phyloP scores from a whole-genome alignment of 495 filamentous ascomycete species.

The Penicillium herquei region DNA sequence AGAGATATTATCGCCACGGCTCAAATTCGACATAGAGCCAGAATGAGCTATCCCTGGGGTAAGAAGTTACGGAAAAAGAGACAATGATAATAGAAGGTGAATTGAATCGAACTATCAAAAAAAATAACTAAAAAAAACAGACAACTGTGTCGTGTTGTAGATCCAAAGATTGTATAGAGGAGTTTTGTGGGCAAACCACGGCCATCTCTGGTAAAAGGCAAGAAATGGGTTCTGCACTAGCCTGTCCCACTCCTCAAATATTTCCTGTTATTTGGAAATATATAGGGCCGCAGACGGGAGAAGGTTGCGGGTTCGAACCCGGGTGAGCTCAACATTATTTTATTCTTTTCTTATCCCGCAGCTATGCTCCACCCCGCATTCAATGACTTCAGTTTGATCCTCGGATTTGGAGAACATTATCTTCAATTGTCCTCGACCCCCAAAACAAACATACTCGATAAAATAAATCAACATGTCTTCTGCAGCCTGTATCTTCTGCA shows the following conservation, averaged over 20 bases:
- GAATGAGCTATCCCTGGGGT: no score
- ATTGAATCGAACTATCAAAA: conserved; percentile 8
- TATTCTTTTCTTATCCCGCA: conserved; percentile 6
- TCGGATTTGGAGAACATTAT: neutral
- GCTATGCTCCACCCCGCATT: conserved; percentile 5
- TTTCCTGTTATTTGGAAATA: neutral
- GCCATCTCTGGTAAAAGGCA: conserved; percentile 71
- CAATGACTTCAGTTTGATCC: conserved; percentile 13
- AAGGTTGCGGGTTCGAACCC: conserved; percentile 27
- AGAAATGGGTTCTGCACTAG: conserved; percentile 63
- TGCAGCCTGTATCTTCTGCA: conserved; percentile 93
- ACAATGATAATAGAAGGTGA: neutral
- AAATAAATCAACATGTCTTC: conserved; percentile 33
- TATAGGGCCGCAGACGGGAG: conserved; percentile 1
- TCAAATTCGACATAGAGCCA: no score
- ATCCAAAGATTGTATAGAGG: conserved; percentile 64
- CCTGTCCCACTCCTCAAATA: conserved; percentile 48
- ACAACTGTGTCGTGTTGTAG: conserved; percentile 37
- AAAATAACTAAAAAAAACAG: conserved; percentile 32
- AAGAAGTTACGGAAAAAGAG: neutral
- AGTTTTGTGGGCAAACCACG: conserved; percentile 59
- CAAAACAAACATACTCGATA: conserved; percentile 13
- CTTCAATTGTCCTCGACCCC: neutral
- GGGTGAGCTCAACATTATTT: conserved; percentile 9
- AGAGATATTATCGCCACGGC: no score